Conservation (phyloP, 495 filamentous ascomycete genomes). For the Penicillium herquei region DNA sequence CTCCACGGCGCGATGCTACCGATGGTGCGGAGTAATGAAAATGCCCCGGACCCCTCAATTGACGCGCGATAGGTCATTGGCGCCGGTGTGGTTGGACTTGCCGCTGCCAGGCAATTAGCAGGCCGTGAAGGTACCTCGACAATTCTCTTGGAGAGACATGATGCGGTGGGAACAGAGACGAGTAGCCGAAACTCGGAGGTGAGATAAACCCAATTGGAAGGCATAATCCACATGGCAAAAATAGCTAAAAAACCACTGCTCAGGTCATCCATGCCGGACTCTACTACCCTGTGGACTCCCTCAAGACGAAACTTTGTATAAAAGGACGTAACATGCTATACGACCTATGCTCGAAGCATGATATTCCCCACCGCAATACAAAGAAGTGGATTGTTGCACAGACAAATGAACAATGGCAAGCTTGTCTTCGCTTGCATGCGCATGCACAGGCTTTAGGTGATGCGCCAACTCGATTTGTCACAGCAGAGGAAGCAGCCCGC, state of each 20-base stretch:
- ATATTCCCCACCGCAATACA: constrained; percentile 68
- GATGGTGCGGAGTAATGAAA: background rate
- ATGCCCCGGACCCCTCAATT: constrained; percentile 1
- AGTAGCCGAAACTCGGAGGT: constrained; percentile 91
- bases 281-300: constrained; percentile 74
- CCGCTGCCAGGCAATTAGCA: constrained; percentile 78
- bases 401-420: constrained; percentile 62
- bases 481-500: constrained; percentile 53
- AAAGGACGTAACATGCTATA: constrained; percentile 75
- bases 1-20: background rate
- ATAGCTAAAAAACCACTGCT: background rate
- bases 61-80: constrained; percentile 66
- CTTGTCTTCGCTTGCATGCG: constrained; percentile 62
- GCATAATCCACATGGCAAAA: background rate
- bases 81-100: constrained; percentile 86
- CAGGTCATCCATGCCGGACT: constrained; percentile 94
- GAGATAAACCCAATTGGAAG: background rate
- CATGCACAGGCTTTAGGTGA: constrained; percentile 60
- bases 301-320: constrained; percentile 86
- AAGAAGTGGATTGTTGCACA: constrained; percentile 98
- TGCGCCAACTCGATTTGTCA: constrained; percentile 73
- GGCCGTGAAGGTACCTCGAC: constrained; percentile 60
- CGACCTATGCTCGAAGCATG: constrained; percentile 62
- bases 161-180: constrained; percentile 80
- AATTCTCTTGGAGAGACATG: constrained; percentile 79